Evolutionary conservation across 768 basidiomycete genomes (phyloP), one percentile per base, ranked within the genome.

Genomic region (Mycena epipterygia): DNA sequence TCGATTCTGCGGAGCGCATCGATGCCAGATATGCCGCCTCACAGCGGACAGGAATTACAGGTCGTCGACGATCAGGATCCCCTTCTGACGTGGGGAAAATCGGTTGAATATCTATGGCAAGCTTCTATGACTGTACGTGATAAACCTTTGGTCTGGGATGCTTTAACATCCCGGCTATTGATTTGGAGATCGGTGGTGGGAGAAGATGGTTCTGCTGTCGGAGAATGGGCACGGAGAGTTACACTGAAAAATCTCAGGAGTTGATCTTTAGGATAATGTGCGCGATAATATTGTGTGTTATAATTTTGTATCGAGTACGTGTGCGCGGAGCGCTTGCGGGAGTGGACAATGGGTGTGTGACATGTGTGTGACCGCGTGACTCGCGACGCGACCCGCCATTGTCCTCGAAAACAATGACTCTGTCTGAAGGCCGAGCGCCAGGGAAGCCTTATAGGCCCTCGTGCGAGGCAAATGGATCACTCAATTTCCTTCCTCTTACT

Each of bases 101-200:
- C 79, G 23, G 86, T 92, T 2, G 89, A 91, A 73, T 76, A 75
- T 25, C 84, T 95, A 14, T 91, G 91, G 90, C 81, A 83, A 52
- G 83, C 82, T 0, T 76, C 84, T 23, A 90, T 90, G 89, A 70
- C 75, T 1, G 63, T 81, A 8, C 68, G 78, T 1, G 67, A 73
- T n/a, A 81, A 75, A 27, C 44, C 73, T 1, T 51, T 44, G 16
- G 77, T 81, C 17, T 92, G 91, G 91, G 85, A 84, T 65, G 77
- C 78, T 21, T 75, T 94, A 67, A 90, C 88, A 2, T 79, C 79
- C 39, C 82, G 90, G 66, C 56, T 93, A 70, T 75, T 94, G 41
- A 61, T 90, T 9, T 92, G 90, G 90, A 84, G 88, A 70, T 79
- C 84, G 0, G 67, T 88, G 13, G 80, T 78, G 3, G 88, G 88